Conservation (phyloP, 2,329 filamentous ascomycete genomes). For the Acrodontium crateriforme region DNA sequence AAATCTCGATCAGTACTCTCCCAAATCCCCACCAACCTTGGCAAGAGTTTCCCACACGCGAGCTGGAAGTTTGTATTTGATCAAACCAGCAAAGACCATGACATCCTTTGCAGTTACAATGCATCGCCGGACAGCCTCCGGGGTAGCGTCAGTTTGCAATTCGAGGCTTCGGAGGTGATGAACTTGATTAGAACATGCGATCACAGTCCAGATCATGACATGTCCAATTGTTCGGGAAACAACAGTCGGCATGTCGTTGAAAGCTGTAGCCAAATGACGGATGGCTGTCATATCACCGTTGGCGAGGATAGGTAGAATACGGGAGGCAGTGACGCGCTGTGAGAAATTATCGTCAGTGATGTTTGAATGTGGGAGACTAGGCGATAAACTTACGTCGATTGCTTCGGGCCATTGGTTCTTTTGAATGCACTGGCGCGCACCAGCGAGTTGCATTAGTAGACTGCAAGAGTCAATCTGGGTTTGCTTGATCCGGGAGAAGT, state of each 20-base stretch:
- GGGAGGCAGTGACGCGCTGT: slow-evolving; percentile 50
- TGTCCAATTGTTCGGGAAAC: slow-evolving; percentile 84
- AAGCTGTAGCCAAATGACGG: slow-evolving; percentile 65
- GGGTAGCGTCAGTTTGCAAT: slow-evolving; percentile 46
- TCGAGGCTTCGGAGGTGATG: slow-evolving; percentile 54
- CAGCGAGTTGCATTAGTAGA: slow-evolving; percentile 46
- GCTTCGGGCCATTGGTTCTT: slow-evolving; percentile 45
- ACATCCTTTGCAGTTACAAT: slow-evolving; percentile 75
- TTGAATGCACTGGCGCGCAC: slow-evolving; percentile 47
- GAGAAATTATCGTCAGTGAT: slow-evolving; percentile 31
- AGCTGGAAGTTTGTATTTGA: slow-evolving; percentile 79
- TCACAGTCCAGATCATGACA: slow-evolving; percentile 85
- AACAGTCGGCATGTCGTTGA: slow-evolving; percentile 62
- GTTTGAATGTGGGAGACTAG: slow-evolving; percentile 7
- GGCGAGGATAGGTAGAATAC: slow-evolving; percentile 68
- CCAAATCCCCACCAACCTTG: slow-evolving; percentile 56
- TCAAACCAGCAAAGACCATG: slow-evolving; percentile 85
- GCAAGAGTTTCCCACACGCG: slow-evolving; percentile 81
- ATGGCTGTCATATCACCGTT: slow-evolving; percentile 64
- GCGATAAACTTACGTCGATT: slow-evolving; percentile 44
- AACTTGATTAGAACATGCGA: slow-evolving; percentile 68
- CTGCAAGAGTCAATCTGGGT: slow-evolving; percentile 45
- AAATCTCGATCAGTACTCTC: slow-evolving; percentile 16
- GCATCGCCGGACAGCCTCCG: slow-evolving; percentile 52
- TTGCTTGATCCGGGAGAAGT: slow-evolving; percentile 45